phyloP scores from a whole-genome alignment of 257 asterid species.

The Solanum gracilifrons region DNA sequence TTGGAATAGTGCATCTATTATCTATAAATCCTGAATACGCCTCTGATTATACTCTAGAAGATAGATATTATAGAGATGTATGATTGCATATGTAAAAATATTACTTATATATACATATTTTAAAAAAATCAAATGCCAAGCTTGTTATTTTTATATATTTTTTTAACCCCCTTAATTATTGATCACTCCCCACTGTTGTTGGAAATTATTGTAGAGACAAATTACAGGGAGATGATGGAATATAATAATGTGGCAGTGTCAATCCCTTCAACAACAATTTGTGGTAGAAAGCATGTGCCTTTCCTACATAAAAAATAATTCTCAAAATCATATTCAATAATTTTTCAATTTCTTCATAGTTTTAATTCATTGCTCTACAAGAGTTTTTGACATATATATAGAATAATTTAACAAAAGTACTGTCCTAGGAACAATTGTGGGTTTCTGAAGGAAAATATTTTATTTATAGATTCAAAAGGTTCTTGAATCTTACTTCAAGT shows the following conservation, averaged over 20 bases:
- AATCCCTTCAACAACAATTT: not conserved
- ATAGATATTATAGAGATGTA: not conserved
- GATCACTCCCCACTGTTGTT: not conserved
- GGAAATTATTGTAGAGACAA: conserved; percentile 2
- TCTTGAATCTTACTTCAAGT: no score
- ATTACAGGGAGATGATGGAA: not conserved
- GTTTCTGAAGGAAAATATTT: not conserved
- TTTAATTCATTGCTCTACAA: not conserved
- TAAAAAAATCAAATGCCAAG: not conserved
- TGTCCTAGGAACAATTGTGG: not conserved
- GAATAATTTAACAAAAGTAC: not conserved
- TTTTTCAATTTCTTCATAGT: not conserved
- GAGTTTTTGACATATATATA: not conserved
- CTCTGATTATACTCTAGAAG: not conserved
- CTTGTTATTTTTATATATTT: not conserved
- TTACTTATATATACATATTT: not conserved
- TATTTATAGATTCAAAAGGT: no score
- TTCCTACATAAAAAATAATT: not conserved
- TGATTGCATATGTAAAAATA: not conserved
- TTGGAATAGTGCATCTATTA: no score
- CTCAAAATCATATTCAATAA: not conserved
- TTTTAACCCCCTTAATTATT: not conserved
- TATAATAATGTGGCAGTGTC: not conserved
- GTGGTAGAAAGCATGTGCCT: not conserved
- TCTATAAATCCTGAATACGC: no score